Percentiles rank a stretch among this genome's conserved stretches.
Evolutionary conservation across 495 filamentous ascomycete genomes (phyloP).

Genomic region (Pyrenula aspistea): DNA sequence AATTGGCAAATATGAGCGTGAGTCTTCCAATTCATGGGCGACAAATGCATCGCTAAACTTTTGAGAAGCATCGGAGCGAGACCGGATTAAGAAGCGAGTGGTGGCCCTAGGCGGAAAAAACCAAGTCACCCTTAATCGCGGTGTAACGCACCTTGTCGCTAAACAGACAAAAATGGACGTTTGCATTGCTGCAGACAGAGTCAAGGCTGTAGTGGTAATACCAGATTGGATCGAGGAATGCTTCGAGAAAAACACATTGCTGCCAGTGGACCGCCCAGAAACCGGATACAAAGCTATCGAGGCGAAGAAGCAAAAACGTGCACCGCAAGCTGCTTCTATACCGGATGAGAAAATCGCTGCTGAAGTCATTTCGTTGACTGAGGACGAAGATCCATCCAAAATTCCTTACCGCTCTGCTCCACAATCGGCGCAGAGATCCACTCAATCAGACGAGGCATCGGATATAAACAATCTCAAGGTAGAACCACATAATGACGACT

Average conservation of each 20-base stretch:
- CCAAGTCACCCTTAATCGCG: background rate
- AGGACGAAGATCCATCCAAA: background rate
- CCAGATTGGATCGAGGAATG: background rate
- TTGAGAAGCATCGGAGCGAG: background rate
- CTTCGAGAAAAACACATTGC: background rate
- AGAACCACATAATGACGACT: background rate
- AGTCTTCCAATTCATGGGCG: background rate
- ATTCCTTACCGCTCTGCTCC: background rate
- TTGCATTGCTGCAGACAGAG: no score
- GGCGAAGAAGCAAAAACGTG: background rate
- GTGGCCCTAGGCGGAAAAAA: background rate
- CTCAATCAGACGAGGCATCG: background rate
- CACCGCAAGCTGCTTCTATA: background rate
- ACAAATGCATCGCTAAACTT: background rate
- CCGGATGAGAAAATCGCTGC: background rate
- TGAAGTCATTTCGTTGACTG: background rate
- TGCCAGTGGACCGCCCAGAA: background rate
- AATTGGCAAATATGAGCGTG: background rate
- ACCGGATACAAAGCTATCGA: background rate
- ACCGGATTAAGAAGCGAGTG: background rate
- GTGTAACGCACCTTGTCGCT: background rate
- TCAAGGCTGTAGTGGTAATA: no score
- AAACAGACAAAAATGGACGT: background rate
- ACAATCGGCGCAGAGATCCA: background rate
- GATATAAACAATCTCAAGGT: background rate